Percentiles rank a stretch among this genome's conserved stretches.
phyloP scores from a whole-genome alignment of 495 filamentous ascomycete species.

The Neurospora intermedia region DNA sequence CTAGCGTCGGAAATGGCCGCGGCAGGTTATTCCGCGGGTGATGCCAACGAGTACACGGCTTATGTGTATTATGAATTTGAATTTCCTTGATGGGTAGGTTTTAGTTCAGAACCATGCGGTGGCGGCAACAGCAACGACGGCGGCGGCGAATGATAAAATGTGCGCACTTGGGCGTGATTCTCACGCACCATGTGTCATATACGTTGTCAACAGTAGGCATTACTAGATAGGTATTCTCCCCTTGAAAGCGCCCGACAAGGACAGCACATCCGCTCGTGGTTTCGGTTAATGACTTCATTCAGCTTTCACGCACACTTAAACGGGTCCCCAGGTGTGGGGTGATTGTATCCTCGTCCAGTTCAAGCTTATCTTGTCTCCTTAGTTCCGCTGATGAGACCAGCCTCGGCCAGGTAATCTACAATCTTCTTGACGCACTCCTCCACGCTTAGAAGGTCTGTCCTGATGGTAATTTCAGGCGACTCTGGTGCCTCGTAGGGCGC shows the following conservation, averaged over 20 bases:
- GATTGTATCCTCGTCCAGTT: background rate
- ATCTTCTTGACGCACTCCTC: constrained; percentile 81
- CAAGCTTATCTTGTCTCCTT: constrained; percentile 20
- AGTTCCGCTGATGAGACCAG: constrained; percentile 28
- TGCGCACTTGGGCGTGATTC: background rate
- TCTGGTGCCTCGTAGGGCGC: constrained; percentile 90
- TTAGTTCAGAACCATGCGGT: background rate
- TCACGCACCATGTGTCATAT: background rate
- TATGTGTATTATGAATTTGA: constrained; percentile 98
- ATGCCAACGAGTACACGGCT: constrained; percentile 78
- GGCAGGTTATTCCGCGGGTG: constrained; percentile 46
- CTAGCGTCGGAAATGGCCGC: constrained; percentile 70
- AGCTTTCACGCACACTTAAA: background rate
- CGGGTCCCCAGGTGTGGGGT: background rate
- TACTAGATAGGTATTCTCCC: background rate
- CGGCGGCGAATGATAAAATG: background rate
- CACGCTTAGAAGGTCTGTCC: constrained; percentile 63
- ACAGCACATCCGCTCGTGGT: background rate
- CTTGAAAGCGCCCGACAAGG: background rate
- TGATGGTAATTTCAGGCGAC: constrained; percentile 74
- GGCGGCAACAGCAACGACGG: background rate
- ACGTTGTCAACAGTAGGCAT: background rate
- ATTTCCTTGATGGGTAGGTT: constrained; percentile 34
- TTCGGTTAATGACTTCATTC: background rate
- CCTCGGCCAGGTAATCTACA: constrained; percentile 61